These are phyloP conservation scores for Heterobasidion annosum DNA, from an alignment of 1,284 basidiomycete genomes.

Conservation along the genomic window DNA sequence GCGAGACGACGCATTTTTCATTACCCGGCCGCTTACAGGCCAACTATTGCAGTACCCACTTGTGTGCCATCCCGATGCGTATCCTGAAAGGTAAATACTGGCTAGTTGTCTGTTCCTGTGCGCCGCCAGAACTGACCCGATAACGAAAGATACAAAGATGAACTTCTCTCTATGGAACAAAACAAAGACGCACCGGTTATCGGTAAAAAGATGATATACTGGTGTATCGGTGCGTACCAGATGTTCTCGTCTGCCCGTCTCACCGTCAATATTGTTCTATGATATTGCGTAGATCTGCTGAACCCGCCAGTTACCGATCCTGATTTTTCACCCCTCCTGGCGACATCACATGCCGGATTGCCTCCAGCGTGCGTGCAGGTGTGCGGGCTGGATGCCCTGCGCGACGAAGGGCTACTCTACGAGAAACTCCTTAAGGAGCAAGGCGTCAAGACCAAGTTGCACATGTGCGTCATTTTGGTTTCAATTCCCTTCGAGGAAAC, in stretches of 20 bases:
- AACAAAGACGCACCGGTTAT: background rate
- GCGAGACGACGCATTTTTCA: slow-evolving; percentile 13
- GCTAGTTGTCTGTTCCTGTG: background rate
- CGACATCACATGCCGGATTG: background rate
- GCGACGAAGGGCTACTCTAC: slow-evolving; percentile 1
- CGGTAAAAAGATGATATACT: background rate
- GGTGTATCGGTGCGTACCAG: background rate
- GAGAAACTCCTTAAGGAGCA: background rate
- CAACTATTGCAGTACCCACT: slow-evolving; percentile 9
- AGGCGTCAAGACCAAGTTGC: background rate
- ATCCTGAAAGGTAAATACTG: background rate
- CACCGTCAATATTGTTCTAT: background rate
- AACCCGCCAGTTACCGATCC: background rate
- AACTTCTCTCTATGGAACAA: background rate
- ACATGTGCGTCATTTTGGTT: background rate
- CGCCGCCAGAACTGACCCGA: background rate
- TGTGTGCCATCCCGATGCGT: slow-evolving; percentile 7
- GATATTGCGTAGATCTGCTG: background rate
- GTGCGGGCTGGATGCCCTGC: background rate
- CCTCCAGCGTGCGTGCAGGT: background rate
- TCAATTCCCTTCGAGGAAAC: background rate
- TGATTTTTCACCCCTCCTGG: background rate
- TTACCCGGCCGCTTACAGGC: slow-evolving; percentile 9
- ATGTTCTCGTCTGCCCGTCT: background rate
- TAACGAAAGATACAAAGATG: background rate